Percentiles rank a stretch among this genome's conserved stretches.
These are phyloP conservation scores for Monascus ruber DNA, from an alignment of 2,329 filamentous ascomycete species.

Conservation along the genomic window DNA sequence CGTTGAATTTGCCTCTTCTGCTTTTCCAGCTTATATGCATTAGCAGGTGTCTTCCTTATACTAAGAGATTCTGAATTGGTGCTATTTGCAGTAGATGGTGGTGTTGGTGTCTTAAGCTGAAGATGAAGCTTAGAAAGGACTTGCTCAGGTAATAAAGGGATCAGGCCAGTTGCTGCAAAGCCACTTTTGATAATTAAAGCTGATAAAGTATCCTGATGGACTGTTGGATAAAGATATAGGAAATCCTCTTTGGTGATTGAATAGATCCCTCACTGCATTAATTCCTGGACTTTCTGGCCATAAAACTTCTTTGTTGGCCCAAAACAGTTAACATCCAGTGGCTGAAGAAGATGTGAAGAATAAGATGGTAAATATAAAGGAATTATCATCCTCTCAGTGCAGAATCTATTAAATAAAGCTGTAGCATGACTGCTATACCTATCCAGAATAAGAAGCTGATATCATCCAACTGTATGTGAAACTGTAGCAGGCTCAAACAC, in stretches of 20 bases:
- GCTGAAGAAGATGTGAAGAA: no score
- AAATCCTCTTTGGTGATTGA: not conserved
- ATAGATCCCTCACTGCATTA: not conserved
- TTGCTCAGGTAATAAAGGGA: not conserved
- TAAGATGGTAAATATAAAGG: no score
- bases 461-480: no score
- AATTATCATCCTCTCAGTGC: no score
- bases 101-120: not conserved
- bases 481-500: no score
- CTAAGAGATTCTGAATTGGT: not conserved
- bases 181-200: not conserved
- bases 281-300: not conserved
- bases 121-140: not conserved
- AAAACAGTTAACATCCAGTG: no score
- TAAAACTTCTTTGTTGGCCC: no score
- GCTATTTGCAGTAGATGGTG: not conserved
- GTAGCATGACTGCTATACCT: no score
- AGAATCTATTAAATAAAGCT: no score
- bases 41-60: not conserved
- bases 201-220: not conserved
- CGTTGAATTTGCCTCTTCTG: not conserved
- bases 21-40: not conserved
- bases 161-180: not conserved
- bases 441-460: no score
- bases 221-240: not conserved